phyloP scores from a whole-genome alignment of 768 basidiomycete species.

The Mycena floridula region DNA sequence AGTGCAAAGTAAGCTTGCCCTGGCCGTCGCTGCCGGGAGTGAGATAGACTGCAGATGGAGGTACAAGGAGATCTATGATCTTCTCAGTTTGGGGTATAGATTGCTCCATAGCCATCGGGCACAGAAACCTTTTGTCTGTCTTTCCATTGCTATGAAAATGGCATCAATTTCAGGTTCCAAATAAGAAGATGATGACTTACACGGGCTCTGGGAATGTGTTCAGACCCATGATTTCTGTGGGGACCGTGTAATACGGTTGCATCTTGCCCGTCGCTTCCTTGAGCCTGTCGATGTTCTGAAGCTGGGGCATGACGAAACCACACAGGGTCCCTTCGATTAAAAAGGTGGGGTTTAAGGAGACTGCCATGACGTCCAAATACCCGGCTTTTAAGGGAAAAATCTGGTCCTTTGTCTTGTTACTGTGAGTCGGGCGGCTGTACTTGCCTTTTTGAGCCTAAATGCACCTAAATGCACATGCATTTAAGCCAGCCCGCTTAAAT shows the following conservation, averaged over 20 bases:
- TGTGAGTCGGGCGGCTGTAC: no score
- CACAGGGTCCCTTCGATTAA: slow-evolving; percentile 47
- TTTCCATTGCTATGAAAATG: slow-evolving; percentile 38
- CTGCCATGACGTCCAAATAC: no score
- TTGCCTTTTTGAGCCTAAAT: no score
- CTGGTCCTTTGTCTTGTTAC: no score
- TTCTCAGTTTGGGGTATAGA: neutral
- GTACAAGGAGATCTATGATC: neutral
- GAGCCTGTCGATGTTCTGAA: slow-evolving; percentile 29
- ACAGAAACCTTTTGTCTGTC: slow-evolving; percentile 42
- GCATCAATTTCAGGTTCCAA: neutral
- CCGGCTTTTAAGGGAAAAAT: no score
- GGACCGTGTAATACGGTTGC: slow-evolving; percentile 57
- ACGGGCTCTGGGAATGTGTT: slow-evolving; percentile 45
- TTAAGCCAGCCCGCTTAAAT: no score
- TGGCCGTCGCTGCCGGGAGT: neutral
- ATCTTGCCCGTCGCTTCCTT: slow-evolving; percentile 37
- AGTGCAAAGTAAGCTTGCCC: slow-evolving; percentile 4
- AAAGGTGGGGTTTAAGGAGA: no score
- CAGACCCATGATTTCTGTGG: slow-evolving; percentile 36
- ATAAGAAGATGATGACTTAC: slow-evolving; percentile 22
- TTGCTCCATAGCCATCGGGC: slow-evolving; percentile 26
- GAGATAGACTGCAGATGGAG: neutral
- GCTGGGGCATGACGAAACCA: slow-evolving; percentile 45
- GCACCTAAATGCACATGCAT: no score